phyloP scores from a whole-genome alignment of 805 yeast genomes.

The Candida stauntonica region DNA sequence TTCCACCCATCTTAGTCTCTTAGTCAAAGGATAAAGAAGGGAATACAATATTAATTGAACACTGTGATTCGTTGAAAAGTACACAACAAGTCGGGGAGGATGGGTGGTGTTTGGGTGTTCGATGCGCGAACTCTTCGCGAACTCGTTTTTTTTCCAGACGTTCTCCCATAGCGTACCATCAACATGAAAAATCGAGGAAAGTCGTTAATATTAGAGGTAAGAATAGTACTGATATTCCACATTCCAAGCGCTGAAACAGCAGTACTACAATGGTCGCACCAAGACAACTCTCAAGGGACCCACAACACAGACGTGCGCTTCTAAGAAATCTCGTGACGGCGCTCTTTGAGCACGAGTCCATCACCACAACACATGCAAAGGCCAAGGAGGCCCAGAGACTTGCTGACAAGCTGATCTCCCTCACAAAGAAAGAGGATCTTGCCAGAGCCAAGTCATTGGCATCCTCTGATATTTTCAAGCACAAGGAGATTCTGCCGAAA shows the following conservation, averaged over 20 bases:
- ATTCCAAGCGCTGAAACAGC: neutral
- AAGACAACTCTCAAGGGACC: slow-evolving; percentile 24
- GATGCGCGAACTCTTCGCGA: slow-evolving; percentile 1
- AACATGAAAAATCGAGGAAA: neutral
- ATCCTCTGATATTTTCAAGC: slow-evolving; percentile 42
- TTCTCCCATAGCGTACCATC: neutral
- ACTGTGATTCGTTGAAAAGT: neutral
- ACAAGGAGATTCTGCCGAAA: slow-evolving; percentile 53
- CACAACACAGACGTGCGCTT: slow-evolving; percentile 36
- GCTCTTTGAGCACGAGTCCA: slow-evolving; percentile 63
- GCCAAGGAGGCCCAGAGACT: slow-evolving; percentile 64
- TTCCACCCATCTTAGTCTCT: slow-evolving; percentile 38
- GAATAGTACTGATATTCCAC: neutral
- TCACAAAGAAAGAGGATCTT: slow-evolving; percentile 42
- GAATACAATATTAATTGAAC: too few species aligned
- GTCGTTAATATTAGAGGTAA: neutral
- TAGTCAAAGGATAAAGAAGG: neutral
- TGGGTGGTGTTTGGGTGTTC: slow-evolving; percentile 15
- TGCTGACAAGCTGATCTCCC: slow-evolving; percentile 60
- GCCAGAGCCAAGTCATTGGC: slow-evolving; percentile 31
- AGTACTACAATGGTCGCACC: slow-evolving; percentile 21
- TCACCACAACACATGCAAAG: slow-evolving; percentile 69
- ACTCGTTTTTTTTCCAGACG: slow-evolving; percentile 1
- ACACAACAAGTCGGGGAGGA: neutral
- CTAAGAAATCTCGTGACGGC: slow-evolving; percentile 64